Conservation (phyloP, 345 rosid genomes). For the Microcos paniculata region DNA sequence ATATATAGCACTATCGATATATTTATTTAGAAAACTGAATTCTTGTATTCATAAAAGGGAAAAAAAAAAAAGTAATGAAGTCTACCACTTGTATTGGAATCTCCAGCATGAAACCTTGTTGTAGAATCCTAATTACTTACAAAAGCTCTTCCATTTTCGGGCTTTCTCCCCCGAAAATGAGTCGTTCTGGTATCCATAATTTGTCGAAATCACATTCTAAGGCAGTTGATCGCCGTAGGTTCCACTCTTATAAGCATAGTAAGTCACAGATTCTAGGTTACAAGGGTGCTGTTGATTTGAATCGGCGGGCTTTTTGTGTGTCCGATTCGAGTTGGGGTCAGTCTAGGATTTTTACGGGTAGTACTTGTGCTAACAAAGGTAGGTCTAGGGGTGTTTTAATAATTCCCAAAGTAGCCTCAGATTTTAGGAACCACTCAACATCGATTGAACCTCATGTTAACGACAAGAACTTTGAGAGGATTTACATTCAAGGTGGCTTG, state of each 20-base stretch:
- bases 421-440: constrained; percentile 68
- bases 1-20: not conserved
- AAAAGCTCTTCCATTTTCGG: constrained; percentile 59
- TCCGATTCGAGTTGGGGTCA: constrained; percentile 51
- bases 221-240: constrained; percentile 32
- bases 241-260: constrained; percentile 19
- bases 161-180: constrained; percentile 34
- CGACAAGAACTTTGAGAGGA: constrained; percentile 64
- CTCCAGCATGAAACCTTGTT: constrained; percentile 73
- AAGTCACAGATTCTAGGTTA: constrained; percentile 34
- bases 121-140: constrained; percentile 60
- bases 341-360: constrained; percentile 28
- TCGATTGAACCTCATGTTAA: constrained; percentile 59
- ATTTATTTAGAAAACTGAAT: not conserved
- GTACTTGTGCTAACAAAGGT: constrained; percentile 27
- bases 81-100: constrained; percentile 55
- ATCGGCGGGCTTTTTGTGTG: constrained; percentile 56
- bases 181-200: constrained; percentile 29
- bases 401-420: constrained; percentile 67
- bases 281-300: constrained; percentile 29
- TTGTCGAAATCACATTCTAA: constrained; percentile 58
- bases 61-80: constrained; percentile 38
- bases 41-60: constrained; percentile 8
- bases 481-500: constrained; percentile 70
- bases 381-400: constrained; percentile 68